These are phyloP conservation scores for Paecilomyces niveus DNA, from an alignment of 2,329 filamentous ascomycete species.

Conservation along the genomic window DNA sequence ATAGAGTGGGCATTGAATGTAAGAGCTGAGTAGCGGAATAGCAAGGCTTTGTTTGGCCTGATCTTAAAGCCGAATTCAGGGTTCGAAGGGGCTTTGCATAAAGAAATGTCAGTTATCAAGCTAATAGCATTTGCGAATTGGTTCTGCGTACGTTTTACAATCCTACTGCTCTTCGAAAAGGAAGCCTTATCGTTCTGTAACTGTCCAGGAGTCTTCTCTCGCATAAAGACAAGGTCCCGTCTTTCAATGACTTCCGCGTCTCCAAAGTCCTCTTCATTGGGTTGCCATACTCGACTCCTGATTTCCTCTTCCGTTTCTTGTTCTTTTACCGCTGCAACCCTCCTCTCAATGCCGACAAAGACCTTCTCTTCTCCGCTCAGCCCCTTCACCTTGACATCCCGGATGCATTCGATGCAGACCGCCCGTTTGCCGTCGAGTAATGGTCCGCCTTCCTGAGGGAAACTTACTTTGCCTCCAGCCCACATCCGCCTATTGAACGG, in stretches of 20 bases:
- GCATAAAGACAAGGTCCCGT: slow-evolving; percentile 59
- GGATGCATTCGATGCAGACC: slow-evolving; percentile 41
- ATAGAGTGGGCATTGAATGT: slow-evolving; percentile 91
- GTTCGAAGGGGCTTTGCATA: slow-evolving; percentile 37
- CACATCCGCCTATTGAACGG: slow-evolving; percentile 76
- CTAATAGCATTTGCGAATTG: slow-evolving; percentile 6
- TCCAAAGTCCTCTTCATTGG: slow-evolving; percentile 35
- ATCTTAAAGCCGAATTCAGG: slow-evolving; percentile 54
- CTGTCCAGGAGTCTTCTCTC: slow-evolving; percentile 37
- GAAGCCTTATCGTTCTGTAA: slow-evolving; percentile 16
- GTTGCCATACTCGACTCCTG: slow-evolving; percentile 36
- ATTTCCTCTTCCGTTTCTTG: slow-evolving; percentile 26
- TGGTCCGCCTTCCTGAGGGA: slow-evolving; percentile 30
- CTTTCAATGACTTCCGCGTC: slow-evolving; percentile 48
- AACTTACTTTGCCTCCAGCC: slow-evolving; percentile 69
- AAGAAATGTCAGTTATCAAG: slow-evolving; percentile 12
- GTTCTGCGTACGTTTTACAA: slow-evolving; percentile 29
- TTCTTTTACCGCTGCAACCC: slow-evolving; percentile 37
- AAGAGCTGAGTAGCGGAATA: slow-evolving; percentile 86
- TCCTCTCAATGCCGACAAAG: slow-evolving; percentile 54
- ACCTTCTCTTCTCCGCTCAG: slow-evolving; percentile 48
- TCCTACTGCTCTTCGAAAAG: slow-evolving; percentile 16
- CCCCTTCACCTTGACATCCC: slow-evolving; percentile 45
- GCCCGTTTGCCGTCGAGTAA: slow-evolving; percentile 29
- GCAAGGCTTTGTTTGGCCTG: slow-evolving; percentile 59